Evolutionary conservation across 2,329 filamentous ascomycete genomes (phyloP), one percentile per base, ranked within the genome.

Genomic region (Cladosporium sp.): DNA sequence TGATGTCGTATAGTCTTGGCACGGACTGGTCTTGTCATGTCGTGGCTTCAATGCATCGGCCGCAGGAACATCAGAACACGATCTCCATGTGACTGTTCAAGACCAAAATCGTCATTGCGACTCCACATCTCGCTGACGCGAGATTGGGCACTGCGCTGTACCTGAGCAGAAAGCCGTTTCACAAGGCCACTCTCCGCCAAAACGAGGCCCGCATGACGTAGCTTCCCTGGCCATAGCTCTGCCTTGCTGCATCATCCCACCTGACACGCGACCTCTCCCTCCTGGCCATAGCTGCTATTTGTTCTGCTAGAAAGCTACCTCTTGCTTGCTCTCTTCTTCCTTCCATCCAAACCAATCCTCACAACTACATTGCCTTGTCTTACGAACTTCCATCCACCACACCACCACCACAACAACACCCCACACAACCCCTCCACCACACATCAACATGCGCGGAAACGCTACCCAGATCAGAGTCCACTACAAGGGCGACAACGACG

Each of bases 401-500:
- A 44, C 41, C n/a, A 47, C n/a, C n/a, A 47, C 41, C 2, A 47
- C 12, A 55, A 70, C 80, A 26, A 74, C 74, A 36, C 76, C 75
- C 72, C 75, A 32, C 76, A 79, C 65, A 80, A 80, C 69, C 75
- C 26, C 44, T 21, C 24, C 28, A 34, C 64, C 57, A 44, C 64
- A 66, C 64, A 58, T 58, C 68, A 75, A 57, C 12, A 75, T 74
- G 73, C 89, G 89, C 78, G 90, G 89, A 82, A 90, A 92, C 82
- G 85, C 86, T 71, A 78, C 79, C 68, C 86, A 89, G 79, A 85
- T 84, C 82, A 96, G 95, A 84, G 86, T 96, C 81, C 90, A 94
- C 87, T 93, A 87, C 88, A 91, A 93, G 86, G 92, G 92, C 81
- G 79, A 80, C 69, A 80, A 82, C 62, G 88, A 91, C 67, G 88